phyloP scores from a whole-genome alignment of 2,329 filamentous ascomycete genomes.

The Drechslerella stenobrocha region DNA sequence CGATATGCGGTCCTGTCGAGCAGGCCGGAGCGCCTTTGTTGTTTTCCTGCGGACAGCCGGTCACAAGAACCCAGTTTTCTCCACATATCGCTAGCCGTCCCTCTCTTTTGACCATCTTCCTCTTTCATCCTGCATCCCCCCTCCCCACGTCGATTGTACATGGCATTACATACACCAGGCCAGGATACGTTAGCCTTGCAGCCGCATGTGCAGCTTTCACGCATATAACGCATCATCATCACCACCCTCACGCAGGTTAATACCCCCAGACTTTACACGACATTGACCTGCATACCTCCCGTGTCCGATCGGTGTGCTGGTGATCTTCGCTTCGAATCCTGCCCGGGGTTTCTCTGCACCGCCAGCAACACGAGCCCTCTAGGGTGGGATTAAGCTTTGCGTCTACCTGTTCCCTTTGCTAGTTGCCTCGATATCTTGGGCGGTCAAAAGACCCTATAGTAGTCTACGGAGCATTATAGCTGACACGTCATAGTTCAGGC shows the following conservation, averaged over 20 bases:
- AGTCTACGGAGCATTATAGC: conserved; percentile 14
- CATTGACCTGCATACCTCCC: conserved; percentile 48
- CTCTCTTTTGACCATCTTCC: conserved; percentile 46
- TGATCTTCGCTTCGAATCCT: conserved; percentile 49
- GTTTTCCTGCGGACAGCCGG: conserved; percentile 40
- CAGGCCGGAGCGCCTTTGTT: conserved; percentile 35
- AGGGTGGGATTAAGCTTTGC: conserved; percentile 40
- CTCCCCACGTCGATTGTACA: conserved; percentile 47
- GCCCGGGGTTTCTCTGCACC: conserved; percentile 47
- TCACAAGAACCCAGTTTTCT: conserved; percentile 37
- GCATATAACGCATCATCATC: conserved; percentile 49
- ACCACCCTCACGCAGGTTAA: conserved; percentile 22
- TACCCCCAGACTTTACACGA: conserved; percentile 46
- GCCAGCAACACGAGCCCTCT: conserved; percentile 46
- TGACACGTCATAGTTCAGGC: conserved; percentile 49
- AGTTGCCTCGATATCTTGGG: conserved; percentile 45
- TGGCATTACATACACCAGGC: conserved; percentile 38
- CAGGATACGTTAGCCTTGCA: conserved; percentile 49
- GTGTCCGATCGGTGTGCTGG: conserved; percentile 44
- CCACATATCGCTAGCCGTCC: conserved; percentile 44
- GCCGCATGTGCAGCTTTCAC: conserved; percentile 46
- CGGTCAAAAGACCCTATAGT: conserved; percentile 40
- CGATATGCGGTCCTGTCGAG: conserved; percentile 23
- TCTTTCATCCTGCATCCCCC: conserved; percentile 43
- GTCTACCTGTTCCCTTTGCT: conserved; percentile 44